Conservation (phyloP, 108 stramenopile species). For the Cyclotella choctawhatcheeana region DNA sequence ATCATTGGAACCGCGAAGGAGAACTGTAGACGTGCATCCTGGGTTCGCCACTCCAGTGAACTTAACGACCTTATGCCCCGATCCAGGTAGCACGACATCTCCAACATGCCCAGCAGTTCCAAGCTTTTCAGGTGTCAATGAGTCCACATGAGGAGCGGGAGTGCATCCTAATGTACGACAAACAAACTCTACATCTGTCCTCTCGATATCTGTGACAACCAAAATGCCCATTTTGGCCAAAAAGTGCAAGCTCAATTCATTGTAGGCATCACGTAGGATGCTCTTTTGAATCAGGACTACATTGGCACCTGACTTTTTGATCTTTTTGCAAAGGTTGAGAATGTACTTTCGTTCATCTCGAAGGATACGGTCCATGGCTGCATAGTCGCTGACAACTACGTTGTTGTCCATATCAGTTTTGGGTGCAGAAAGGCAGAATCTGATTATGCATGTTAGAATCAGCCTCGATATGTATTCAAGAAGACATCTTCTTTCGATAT, state of each 20-base stretch:
- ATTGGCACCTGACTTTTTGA: slow-evolving; percentile 97
- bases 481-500: no score
- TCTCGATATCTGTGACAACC: slow-evolving; percentile 97
- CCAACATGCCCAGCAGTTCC: slow-evolving; percentile 88
- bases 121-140: slow-evolving; percentile 89
- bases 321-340: slow-evolving; percentile 94
- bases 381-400: slow-evolving; percentile 98
- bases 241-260: slow-evolving; percentile 97
- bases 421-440: slow-evolving; percentile 97
- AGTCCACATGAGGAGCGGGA: slow-evolving; percentile 97
- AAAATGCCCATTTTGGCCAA: slow-evolving; percentile 99
- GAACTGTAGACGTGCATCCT: slow-evolving; percentile 91
- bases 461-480: no score
- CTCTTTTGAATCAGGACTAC: slow-evolving; percentile 98
- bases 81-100: slow-evolving; percentile 94
- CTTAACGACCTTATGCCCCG: slow-evolving; percentile 94
- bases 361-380: slow-evolving; percentile 99
- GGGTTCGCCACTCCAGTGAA: slow-evolving; percentile 94
- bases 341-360: slow-evolving; percentile 98
- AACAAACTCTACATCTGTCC: slow-evolving; percentile 96
- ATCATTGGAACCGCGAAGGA: slow-evolving; percentile 96
- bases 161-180: slow-evolving; percentile 92
- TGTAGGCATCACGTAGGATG: slow-evolving; percentile 99
- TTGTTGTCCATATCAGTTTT: slow-evolving; percentile 99
- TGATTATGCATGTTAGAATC: no score